A percentile compares a stretch with the other conserved stretches of the same genome.
phyloP scores from a whole-genome alignment of 140 eudicot species.

The Stevia rebaudiana region DNA sequence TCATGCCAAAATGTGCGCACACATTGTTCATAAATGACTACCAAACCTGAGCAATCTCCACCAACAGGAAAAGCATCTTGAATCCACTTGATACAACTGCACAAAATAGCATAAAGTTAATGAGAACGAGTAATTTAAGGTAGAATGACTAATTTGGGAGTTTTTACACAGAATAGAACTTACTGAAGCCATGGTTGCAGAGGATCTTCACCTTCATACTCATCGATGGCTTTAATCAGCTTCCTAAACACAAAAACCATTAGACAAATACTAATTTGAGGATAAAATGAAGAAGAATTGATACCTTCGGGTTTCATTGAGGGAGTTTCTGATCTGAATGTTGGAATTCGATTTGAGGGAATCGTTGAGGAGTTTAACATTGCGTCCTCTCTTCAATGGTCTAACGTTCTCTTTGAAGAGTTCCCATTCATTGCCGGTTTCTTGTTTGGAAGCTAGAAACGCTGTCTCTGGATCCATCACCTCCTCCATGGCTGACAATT shows the following conservation, averaged over 20 bases:
- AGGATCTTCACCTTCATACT: constrained; percentile 78
- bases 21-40: constrained; percentile 77
- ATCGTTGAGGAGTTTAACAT: constrained; percentile 57
- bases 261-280: neutral
- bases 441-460: constrained; percentile 58
- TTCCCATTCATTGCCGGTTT: constrained; percentile 79
- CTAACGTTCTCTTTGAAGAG: constrained; percentile 84
- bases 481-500: neutral
- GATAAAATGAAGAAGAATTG: neutral
- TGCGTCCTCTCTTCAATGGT: constrained; percentile 86
- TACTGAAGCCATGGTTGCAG: constrained; percentile 86
- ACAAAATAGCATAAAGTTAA: neutral
- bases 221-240: constrained; percentile 66
- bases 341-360: constrained; percentile 70
- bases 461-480: constrained; percentile 62
- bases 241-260: constrained; percentile 30
- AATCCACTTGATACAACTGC: constrained; percentile 93
- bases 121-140: no score
- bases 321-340: constrained; percentile 44
- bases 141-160: neutral
- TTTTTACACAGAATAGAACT: neutral
- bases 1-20: constrained; percentile 92
- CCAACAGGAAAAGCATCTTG: constrained; percentile 94
- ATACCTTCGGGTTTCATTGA: constrained; percentile 47
- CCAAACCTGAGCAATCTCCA: constrained; percentile 82